Evolutionary conservation across 2,329 filamentous ascomycete genomes (phyloP), one percentile per base, ranked within the genome.

Genomic region (Trichoderma sp.): DNA sequence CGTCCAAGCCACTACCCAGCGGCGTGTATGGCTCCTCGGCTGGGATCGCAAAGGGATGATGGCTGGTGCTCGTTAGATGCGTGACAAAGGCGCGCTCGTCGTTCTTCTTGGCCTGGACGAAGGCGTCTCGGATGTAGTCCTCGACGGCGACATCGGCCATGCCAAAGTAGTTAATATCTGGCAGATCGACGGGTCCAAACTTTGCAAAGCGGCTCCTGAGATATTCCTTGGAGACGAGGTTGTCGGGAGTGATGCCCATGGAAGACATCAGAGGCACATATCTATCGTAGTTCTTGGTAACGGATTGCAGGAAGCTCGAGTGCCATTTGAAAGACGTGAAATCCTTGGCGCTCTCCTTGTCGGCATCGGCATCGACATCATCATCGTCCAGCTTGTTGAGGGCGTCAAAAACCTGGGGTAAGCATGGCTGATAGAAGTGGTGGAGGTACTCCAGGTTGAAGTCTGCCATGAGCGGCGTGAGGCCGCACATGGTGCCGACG

Each of bases 391-490:
- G 60, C 1, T 66, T 26, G 54, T 77, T 78, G 62, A 79, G 64
- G 15, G 72, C 72, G 7, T 78, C 71, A 5, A 78, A 68, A n/a
- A 78, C 67, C 4, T 78, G 80, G 0, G 80, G 76, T 56, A 82
- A 64, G 51, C 80, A 81, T 0, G 80, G 80, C 48, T 81, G 78
- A 66, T 81, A 81, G 24, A 80, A 71, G 58, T 80, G 75, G 26
- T 79, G 73, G 4, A 73, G 68, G 58, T 75, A 76, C 65, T 81
- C 80, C 19, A 74, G 71, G 41, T 81, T 80, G 63, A 79, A 79
- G 44, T 81, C 79, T 2, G 73, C 76, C 2, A 79, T 72, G 12
- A 81, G 67, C 0, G 80, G 79, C 0, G 72, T 73, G n/a, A 80
- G 68, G 5, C 80, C 80, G 51, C 80, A 82, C 7, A 81, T 64